These are phyloP conservation scores for Secale cereale DNA, from an alignment of 176 grass and related monocot genomes.

Conservation along the genomic window DNA sequence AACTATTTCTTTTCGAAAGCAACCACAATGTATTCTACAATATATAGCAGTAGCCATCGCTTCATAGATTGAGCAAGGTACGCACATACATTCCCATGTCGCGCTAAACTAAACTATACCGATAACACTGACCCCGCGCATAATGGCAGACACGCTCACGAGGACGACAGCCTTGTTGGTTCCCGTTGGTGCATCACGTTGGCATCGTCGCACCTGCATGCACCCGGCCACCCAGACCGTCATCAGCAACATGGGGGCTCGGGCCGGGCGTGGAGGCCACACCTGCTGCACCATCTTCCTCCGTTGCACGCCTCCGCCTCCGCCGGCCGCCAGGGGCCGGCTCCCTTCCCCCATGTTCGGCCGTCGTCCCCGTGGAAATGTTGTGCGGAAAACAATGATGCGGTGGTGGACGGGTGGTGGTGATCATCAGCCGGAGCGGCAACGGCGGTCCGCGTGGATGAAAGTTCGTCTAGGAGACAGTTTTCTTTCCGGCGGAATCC, in stretches of 20 bases:
- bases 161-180: conserved; percentile 40
- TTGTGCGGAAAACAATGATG: not conserved
- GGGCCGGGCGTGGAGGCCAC: conserved; percentile 28
- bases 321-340: not conserved
- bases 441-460: not conserved
- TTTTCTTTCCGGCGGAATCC: not conserved
- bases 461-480: not conserved
- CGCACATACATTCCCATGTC: conserved; percentile 21
- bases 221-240: not conserved
- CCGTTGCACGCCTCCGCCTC: not conserved
- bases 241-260: not conserved
- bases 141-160: conserved; percentile 19
- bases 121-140: not conserved
- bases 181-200: conserved; percentile 5
- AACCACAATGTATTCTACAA: not conserved
- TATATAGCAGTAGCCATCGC: not conserved
- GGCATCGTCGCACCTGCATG: conserved; percentile 35
- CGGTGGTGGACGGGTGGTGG: not conserved
- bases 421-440: conserved; percentile 3
- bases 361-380: not conserved
- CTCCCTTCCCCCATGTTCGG: conserved; percentile 16
- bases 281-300: conserved; percentile 16
- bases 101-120: not conserved
- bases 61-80: conserved; percentile 16
- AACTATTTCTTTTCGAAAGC: not conserved